Evolutionary conservation across 2,329 filamentous ascomycete species (phyloP).

Genomic region (Fusarium stilboides): DNA sequence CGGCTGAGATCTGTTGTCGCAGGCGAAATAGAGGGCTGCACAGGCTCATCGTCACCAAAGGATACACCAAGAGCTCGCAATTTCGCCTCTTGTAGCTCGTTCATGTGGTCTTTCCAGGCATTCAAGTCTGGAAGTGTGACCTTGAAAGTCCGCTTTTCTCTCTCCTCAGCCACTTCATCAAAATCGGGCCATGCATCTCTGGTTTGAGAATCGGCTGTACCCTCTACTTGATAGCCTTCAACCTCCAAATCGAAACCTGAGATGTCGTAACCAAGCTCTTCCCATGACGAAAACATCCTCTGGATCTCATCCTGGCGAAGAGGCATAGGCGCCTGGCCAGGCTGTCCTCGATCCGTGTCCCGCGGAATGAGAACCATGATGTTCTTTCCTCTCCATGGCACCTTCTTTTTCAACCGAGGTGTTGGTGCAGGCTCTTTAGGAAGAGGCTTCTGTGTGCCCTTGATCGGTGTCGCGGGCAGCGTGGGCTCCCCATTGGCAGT

Average conservation of each 20-base stretch:
- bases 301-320: slow-evolving; percentile 70
- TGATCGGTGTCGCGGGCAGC: slow-evolving; percentile 56
- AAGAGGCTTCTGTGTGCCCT: slow-evolving; percentile 54
- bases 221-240: slow-evolving; percentile 57
- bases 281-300: slow-evolving; percentile 76
- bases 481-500: slow-evolving; percentile 52
- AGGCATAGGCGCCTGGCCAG: slow-evolving; percentile 68
- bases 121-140: slow-evolving; percentile 81
- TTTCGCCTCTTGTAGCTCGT: slow-evolving; percentile 90
- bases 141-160: slow-evolving; percentile 66
- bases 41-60: slow-evolving; percentile 80
- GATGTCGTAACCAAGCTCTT: slow-evolving; percentile 78
- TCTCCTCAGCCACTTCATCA: slow-evolving; percentile 71
- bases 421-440: slow-evolving; percentile 61
- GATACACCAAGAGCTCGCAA: slow-evolving; percentile 91
- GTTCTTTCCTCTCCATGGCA: slow-evolving; percentile 82
- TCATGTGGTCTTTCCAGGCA: slow-evolving; percentile 82
- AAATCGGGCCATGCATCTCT: slow-evolving; percentile 77
- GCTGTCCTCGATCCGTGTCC: slow-evolving; percentile 75
- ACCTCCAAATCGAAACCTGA: slow-evolving; percentile 77
- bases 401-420: slow-evolving; percentile 77
- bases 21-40: slow-evolving; percentile 76
- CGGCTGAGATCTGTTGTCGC: slow-evolving; percentile 74
- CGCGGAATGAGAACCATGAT: slow-evolving; percentile 79
- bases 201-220: slow-evolving; percentile 71